Evolutionary conservation across 805 yeast species (phyloP).

Genomic region (Yamadazyma nakazawae): DNA sequence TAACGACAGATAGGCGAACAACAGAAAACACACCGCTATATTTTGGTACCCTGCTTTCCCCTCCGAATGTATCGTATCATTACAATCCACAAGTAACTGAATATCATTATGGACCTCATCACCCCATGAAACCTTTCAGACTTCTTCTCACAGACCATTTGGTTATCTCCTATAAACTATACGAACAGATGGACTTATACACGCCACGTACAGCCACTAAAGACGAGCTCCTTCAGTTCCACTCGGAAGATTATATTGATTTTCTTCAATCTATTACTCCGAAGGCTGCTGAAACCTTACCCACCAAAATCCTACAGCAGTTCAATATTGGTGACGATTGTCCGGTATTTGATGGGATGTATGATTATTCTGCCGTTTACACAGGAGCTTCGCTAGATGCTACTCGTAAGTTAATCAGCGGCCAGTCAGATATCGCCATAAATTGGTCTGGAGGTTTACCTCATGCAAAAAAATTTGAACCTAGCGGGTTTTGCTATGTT

Average conservation of each 20-base stretch:
- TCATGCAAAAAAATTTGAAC: slow-evolving; percentile 93
- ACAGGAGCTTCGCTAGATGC: slow-evolving; percentile 96
- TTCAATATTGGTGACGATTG: slow-evolving; percentile 94
- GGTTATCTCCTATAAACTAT: slow-evolving; percentile 78
- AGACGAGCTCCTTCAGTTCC: slow-evolving; percentile 78
- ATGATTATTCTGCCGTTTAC: slow-evolving; percentile 81
- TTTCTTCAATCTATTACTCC: slow-evolving; percentile 78
- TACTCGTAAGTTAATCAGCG: slow-evolving; percentile 77
- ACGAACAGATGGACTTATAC: slow-evolving; percentile 87
- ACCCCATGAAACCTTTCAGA: slow-evolving; percentile 98
- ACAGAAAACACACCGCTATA: slow-evolving; percentile 31
- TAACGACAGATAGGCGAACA: slow-evolving; percentile 34
- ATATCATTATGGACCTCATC: slow-evolving; percentile 88
- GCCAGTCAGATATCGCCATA: slow-evolving; percentile 89
- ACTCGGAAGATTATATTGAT: slow-evolving; percentile 80
- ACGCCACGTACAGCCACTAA: slow-evolving; percentile 78
- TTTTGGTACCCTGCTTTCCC: slow-evolving; percentile 19
- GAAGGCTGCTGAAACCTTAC: slow-evolving; percentile 58
- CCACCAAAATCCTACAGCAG: slow-evolving; percentile 53
- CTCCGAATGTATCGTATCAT: slow-evolving; percentile 78
- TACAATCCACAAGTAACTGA: slow-evolving; percentile 75
- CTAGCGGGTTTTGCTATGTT: slow-evolving; percentile 92
- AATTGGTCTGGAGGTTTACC: slow-evolving; percentile 97
- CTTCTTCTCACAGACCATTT: slow-evolving; percentile 91
- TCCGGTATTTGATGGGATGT: slow-evolving; percentile 93